Evolutionary conservation across 306 rosid species (phyloP), one percentile per base, ranked within the genome.

Genomic region (Luffa acutangula): DNA sequence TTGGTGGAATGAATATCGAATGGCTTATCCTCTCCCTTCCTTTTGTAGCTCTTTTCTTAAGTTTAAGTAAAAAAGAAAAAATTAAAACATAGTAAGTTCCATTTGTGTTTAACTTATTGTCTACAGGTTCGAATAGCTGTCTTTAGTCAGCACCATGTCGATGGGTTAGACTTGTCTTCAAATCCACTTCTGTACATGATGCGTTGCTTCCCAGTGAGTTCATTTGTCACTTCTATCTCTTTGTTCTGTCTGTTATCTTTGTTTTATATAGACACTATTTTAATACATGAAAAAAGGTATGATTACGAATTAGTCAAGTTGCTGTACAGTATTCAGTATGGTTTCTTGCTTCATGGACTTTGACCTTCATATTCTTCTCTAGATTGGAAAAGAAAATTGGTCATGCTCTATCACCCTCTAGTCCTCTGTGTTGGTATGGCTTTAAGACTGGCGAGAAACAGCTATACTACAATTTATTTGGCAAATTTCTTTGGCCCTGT

Each of bases 101-200:
- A 73, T 51, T 33, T 75, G 48, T 41, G 43, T 77, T 39, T 31
- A 45, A 60, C 58, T 60, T 25, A 31, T 78, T 45, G 78, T 76
- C 72, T 73, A 66, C 92, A 96, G 99, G 99, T 96, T 82, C 97
- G 98, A 9, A 96, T 96, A 73, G 99, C 99, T 52, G 99, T 96
- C 69, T 96, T 96, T 91, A 93, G 96, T 82, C 99, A 96, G 93
- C 99, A 96, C 85, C 99, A 96, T 54, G 99, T 96, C 62, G 98
- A 96, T 80, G 99, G 99, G 65, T 92, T 96, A 5, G 99, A 96
- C 85, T 88, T 96, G 72, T 89, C 98, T 70, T 91, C 98, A 77
- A 96, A 96, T 86, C 99, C 99, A 46, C 94, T 96, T 79, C 79
- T 96, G 83, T 96, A 96, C 80, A 90, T 96, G 98, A 96, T 96